Evolutionary conservation across 2,329 filamentous ascomycete species (phyloP).

Genomic region (Calonectria multiphialidica): DNA sequence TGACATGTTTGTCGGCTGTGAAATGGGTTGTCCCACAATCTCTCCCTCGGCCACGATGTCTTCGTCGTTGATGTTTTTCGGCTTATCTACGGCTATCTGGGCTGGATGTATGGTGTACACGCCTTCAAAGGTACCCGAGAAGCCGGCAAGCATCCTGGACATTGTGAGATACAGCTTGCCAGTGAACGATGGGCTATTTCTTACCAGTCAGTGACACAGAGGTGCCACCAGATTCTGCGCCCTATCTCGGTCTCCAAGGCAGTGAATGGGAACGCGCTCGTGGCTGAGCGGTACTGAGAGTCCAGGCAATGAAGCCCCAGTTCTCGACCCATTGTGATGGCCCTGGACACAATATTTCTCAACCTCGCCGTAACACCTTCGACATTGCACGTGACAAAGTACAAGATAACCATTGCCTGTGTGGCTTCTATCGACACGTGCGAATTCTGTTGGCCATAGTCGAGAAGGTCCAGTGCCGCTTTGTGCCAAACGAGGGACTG

Average conservation of each 20-base stretch:
- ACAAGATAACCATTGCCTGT: background rate
- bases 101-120: slow-evolving; percentile 49
- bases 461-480: background rate
- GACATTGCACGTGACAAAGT: background rate
- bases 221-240: slow-evolving; percentile 55
- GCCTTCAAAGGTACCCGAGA: slow-evolving; percentile 46
- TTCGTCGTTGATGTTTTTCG: slow-evolving; percentile 50
- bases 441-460: background rate
- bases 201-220: slow-evolving; percentile 54
- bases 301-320: slow-evolving; percentile 52
- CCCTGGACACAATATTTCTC: background rate
- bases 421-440: background rate
- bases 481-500: background rate
- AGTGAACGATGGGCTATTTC: background rate
- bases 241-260: slow-evolving; percentile 49
- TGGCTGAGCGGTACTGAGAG: slow-evolving; percentile 29
- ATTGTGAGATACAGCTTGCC: background rate
- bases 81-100: slow-evolving; percentile 51
- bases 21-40: slow-evolving; percentile 41
- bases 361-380: background rate
- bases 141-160: slow-evolving; percentile 49
- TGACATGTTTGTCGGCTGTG: slow-evolving; percentile 43
- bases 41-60: slow-evolving; percentile 46
- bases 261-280: slow-evolving; percentile 29
- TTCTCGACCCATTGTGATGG: slow-evolving; percentile 17